Base-by-base conservation (phyloP, 2,329 filamentous ascomycete genomes). In the Aspergillus hortae region DNA sequence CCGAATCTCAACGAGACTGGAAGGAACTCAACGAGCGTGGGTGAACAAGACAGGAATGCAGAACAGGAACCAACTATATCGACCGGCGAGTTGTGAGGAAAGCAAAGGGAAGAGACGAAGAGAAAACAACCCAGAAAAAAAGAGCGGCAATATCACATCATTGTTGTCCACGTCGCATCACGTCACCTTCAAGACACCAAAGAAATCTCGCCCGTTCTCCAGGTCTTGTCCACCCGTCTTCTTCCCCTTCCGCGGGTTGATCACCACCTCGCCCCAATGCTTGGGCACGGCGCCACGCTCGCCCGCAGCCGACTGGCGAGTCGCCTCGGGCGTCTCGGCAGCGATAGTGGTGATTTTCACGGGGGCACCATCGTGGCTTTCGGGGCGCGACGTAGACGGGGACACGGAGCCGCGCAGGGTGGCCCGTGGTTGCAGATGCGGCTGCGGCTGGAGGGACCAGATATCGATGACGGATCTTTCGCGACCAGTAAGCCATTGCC, bases 241-340 rank as follows among this genome's bases (percentile, higher is more conserved):
- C 54, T 69, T 71, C 23, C 55, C 52, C 55, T 68, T 72, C 44
- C 62, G 65, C 38, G 70, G 66, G 35, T 72, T 74, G 47, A 74
- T 67, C 6, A 75, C 69, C 4, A 75, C 73, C 54, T 75, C 73
- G 4, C 72, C 72, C 73, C 73, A 75, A 46, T 74, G 71, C 55
- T 72, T 74, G 1, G 70, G 69, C 2, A 69, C 65, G 1, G 66
- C 59, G 19, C 66, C 59, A 19, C 55, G 25, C 14, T 53, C 43
- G 14, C 41, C 43, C 14, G 49, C 36, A 19, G 44, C 55, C 2
- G 61, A 58, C 14, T 49, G 30, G 7, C 42, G 35, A 14, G 44
- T 21, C 4, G 49, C 46, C 14, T 30, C 10, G 11, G 38, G 15
- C 7, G 21, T 19, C 14, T 44, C 61, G 40, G 50, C 58, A 19